These are phyloP conservation scores for Chiua sp. DNA, from an alignment of 1,284 basidiomycete genomes.

Conservation along the genomic window DNA sequence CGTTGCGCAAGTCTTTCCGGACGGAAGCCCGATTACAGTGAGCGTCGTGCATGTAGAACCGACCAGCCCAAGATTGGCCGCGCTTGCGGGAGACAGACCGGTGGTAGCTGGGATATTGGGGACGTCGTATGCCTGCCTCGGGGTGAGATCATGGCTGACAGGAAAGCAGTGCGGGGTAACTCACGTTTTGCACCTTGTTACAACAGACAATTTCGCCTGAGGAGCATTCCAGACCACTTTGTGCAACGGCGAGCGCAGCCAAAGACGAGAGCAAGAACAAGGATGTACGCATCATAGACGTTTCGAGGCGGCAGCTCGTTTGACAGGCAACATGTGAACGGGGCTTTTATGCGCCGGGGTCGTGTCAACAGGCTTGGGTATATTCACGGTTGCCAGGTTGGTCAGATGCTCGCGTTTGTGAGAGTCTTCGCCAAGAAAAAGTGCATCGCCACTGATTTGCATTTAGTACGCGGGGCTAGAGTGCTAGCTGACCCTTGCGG, in stretches of 20 bases:
- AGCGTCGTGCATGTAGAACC: conserved; percentile 13
- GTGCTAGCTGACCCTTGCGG: no score
- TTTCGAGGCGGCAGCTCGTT: not conserved
- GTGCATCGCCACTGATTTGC: not conserved
- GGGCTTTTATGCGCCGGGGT: conserved; percentile 1
- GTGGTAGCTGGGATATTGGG: conserved; percentile 3
- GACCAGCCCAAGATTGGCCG: conserved; percentile 17
- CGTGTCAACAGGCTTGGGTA: conserved; percentile 6
- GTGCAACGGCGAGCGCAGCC: conserved; percentile 4
- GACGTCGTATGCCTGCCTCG: conserved; percentile 10
- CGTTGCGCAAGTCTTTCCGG: conserved; percentile 18
- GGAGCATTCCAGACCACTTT: conserved; percentile 10
- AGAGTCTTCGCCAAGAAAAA: not conserved
- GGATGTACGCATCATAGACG: conserved; percentile 9
- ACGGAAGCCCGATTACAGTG: conserved; percentile 18
- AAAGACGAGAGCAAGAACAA: conserved; percentile 11
- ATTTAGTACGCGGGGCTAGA: no score
- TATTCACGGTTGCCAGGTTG: no score
- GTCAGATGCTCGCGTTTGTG: not conserved
- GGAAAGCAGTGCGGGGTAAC: not conserved
- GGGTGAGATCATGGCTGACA: not conserved
- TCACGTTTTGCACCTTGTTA: conserved; percentile 10
- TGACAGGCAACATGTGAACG: not conserved
- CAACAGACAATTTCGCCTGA: conserved; percentile 20
- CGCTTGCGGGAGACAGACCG: conserved; percentile 9